Evolutionary conservation across 108 stramenopile species (phyloP), one percentile per base, ranked within the genome.

Genomic region (Pseudonitzschia delicatissima): DNA sequence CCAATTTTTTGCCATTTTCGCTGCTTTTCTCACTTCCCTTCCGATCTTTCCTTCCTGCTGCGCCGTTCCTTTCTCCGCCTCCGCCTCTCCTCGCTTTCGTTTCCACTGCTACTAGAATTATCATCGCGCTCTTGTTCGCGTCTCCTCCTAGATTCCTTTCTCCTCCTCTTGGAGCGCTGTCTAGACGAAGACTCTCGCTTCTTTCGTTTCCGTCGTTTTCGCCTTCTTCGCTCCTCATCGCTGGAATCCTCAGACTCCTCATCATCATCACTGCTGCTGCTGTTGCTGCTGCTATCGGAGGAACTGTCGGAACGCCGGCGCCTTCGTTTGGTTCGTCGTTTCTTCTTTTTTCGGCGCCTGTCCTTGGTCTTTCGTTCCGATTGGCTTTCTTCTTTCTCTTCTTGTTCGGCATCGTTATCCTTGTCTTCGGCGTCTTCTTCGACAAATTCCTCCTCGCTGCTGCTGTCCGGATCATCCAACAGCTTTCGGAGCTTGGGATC

Each of bases 401-500:
- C 33, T 21, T 67, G 8, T 45, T 36, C 31, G 47, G 64, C 67
- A 21, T 63, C 45, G 13, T 27, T 12, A 51, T 62, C 55, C 57
- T 49, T 62, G 78, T 60, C 68, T 78, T 53, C 62, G 64, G 64
- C 60, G 31, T 71, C 52, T 39, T 55, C 59, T 52, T 74, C 74
- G 63, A 87, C 79, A 64, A 82, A 84, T 39, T 93, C 92, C n/a
- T 93, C 92, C 66, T 90, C 88, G 49, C 82, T 83, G 49, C 86
- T 87, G 57, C 83, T 88, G 40, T 77, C 82, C 29, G 68, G 45
- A 27, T 83, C 87, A 60, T 89, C 81, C 49, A 76, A 69, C 39
- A 86, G 72, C 55, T 78, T 59, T 29, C 37, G 45, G 73, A 70
- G 9, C 11, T 63, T 36, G 23, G 53, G 69, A 51, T 67, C 82